A percentile compares a stretch with the other conserved stretches of the same genome.
Evolutionary conservation across 2,329 filamentous ascomycete genomes (phyloP).

Genomic region (Pseudonectria foliicola): DNA sequence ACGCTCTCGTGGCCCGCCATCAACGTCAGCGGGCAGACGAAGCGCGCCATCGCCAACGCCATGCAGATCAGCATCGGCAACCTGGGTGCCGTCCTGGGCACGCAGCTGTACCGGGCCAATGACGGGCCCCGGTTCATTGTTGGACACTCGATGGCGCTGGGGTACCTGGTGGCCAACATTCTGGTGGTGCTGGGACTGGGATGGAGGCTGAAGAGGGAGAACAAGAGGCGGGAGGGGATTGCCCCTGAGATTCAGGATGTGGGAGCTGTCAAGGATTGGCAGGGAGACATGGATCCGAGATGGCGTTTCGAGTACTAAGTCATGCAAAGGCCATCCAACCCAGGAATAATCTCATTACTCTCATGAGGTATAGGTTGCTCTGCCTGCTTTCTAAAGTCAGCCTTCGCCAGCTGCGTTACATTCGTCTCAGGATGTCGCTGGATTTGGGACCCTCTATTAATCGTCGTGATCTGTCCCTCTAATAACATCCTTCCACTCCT

Average conservation of each 20-base stretch:
- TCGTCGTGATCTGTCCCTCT: constrained; percentile 16
- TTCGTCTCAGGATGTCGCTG: no score
- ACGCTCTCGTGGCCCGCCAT: constrained; percentile 64
- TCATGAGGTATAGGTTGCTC: no score
- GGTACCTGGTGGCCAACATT: constrained; percentile 54
- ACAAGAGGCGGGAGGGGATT: constrained; percentile 41
- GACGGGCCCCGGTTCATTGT: constrained; percentile 57
- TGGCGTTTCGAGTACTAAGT: constrained; percentile 57
- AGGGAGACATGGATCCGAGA: constrained; percentile 55
- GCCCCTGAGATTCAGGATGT: constrained; percentile 40
- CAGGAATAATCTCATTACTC: no score
- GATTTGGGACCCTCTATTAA: no score
- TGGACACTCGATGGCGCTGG: constrained; percentile 60
- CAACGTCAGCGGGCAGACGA: constrained; percentile 64
- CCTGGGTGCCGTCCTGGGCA: constrained; percentile 60
- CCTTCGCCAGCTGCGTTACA: no score
- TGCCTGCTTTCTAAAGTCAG: no score
- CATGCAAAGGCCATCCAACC: no score
- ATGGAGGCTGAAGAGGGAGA: constrained; percentile 49
- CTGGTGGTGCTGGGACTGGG: constrained; percentile 47
- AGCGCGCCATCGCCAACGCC: constrained; percentile 59
- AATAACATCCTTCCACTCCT: constrained; percentile 39
- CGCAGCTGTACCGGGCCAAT: constrained; percentile 56
- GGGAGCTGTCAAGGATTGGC: constrained; percentile 45
- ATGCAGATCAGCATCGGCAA: constrained; percentile 70